Conservation (phyloP, 352 stramenopile species). For the Phytophthora macrochlamydospora region DNA sequence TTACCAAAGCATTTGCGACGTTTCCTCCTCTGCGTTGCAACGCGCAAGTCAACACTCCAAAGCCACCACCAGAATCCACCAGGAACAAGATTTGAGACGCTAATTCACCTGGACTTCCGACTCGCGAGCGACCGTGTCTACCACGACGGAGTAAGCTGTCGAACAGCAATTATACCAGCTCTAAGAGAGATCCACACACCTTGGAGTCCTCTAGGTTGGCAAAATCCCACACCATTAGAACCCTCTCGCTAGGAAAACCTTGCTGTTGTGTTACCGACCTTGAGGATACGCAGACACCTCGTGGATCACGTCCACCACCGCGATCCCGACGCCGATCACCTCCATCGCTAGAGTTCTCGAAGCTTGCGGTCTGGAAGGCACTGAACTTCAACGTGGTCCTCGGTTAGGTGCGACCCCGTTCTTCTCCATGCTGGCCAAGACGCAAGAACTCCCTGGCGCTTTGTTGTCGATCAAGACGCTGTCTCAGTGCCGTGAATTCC, state of each 20-base stretch:
- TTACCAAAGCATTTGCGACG: conserved; percentile 61
- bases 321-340: conserved; percentile 72
- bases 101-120: conserved; percentile 47
- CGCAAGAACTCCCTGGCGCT: too few relatives aligned
- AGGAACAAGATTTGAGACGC: background rate
- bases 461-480: too few relatives aligned
- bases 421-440: too few relatives aligned
- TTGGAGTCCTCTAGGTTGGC: conserved; percentile 56
- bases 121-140: conserved; percentile 54
- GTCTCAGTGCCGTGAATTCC: too few relatives aligned
- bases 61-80: background rate
- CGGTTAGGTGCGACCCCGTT: conserved; percentile 14
- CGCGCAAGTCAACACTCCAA: background rate
- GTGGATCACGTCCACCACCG: conserved; percentile 68
- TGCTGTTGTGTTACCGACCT: conserved; percentile 28
- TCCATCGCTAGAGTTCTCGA: conserved; percentile 30
- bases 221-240: background rate
- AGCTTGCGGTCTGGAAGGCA: background rate
- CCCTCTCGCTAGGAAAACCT: background rate
- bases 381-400: conserved; percentile 28
- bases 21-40: conserved; percentile 55
- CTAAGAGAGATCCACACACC: conserved; percentile 25
- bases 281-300: conserved; percentile 57
- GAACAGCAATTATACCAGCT: too few relatives aligned
- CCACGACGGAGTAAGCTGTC: too few relatives aligned